These are phyloP conservation scores for Termitomyces eurrhizus DNA, from an alignment of 768 basidiomycete genomes.

Conservation along the genomic window DNA sequence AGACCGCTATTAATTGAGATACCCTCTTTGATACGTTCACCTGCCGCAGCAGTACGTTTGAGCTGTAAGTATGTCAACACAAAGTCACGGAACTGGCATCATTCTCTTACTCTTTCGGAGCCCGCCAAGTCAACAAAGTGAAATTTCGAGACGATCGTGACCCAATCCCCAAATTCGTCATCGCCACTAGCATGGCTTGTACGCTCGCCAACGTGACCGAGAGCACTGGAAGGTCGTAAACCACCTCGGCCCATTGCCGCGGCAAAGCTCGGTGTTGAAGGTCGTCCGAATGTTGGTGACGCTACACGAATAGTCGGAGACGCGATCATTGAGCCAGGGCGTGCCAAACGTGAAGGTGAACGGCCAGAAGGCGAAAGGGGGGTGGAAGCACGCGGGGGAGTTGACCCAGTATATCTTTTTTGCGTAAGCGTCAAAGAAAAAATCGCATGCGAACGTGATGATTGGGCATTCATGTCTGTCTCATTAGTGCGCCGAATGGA, in stretches of 20 bases:
- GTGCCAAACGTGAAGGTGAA: conserved; percentile 72
- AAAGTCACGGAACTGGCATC: conserved; percentile 7
- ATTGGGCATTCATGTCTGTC: conserved; percentile 99
- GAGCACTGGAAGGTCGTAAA: conserved; percentile 73
- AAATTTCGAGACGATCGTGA: conserved; percentile 91
- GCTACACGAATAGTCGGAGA: conserved; percentile 49
- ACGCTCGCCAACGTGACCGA: conserved; percentile 65
- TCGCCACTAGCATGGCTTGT: conserved; percentile 35
- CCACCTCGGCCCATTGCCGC: conserved; percentile 68
- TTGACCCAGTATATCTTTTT: conserved; percentile 76
- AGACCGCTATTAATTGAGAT: conserved; percentile 98
- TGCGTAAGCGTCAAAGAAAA: conserved; percentile 95
- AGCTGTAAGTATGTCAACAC: conserved; percentile 44
- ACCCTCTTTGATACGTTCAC: conserved; percentile 98
- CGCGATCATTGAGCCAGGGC: conserved; percentile 76
- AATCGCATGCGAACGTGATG: conserved; percentile 97
- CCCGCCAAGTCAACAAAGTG: conserved; percentile 99
- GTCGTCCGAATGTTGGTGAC: conserved; percentile 76
- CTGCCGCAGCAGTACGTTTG: conserved; percentile 93
- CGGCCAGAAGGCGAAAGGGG: conserved; percentile 72
- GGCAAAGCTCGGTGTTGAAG: conserved; percentile 76
- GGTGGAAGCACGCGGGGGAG: conserved; percentile 67
- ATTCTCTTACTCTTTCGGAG: conserved; percentile 75
- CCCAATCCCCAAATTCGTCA: conserved; percentile 77
- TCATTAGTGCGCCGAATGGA: conserved; percentile 91